These are phyloP conservation scores for Sclerotinia minor DNA, from an alignment of 2,329 filamentous ascomycete genomes.

Conservation along the genomic window DNA sequence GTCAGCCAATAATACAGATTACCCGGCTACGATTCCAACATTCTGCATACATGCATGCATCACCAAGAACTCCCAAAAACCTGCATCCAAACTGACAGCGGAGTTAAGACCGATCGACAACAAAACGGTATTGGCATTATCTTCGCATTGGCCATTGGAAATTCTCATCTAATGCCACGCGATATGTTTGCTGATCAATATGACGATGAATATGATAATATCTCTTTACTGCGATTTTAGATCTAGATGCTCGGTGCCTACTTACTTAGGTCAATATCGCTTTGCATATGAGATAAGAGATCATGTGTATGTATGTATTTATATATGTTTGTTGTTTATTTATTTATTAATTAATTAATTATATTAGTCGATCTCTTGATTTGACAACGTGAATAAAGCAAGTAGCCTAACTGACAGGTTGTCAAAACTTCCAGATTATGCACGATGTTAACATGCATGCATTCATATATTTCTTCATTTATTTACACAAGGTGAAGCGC, in stretches of 20 bases:
- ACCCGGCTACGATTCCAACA: not conserved
- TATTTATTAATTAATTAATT: not conserved
- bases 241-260: not conserved
- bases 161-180: not conserved
- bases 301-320: not conserved
- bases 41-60: too few species aligned
- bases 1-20: not conserved
- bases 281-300: not conserved
- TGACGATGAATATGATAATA: slow-evolving; percentile 8
- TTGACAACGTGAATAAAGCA: too few species aligned
- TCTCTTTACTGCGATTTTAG: not conserved
- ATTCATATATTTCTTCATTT: not conserved
- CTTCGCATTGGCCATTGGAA: not conserved
- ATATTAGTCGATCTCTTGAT: not conserved
- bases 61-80: not conserved
- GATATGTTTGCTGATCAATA: slow-evolving; percentile 3
- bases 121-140: not conserved
- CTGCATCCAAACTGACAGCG: not conserved
- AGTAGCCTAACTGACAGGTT: too few species aligned
- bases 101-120: not conserved
- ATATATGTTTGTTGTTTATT: not conserved
- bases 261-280: too few species aligned
- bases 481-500: not conserved
- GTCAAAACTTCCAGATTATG: slow-evolving; percentile 7
- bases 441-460: not conserved